phyloP scores from a whole-genome alignment of 495 filamentous ascomycete species.

The Penicillium maclennaniae region DNA sequence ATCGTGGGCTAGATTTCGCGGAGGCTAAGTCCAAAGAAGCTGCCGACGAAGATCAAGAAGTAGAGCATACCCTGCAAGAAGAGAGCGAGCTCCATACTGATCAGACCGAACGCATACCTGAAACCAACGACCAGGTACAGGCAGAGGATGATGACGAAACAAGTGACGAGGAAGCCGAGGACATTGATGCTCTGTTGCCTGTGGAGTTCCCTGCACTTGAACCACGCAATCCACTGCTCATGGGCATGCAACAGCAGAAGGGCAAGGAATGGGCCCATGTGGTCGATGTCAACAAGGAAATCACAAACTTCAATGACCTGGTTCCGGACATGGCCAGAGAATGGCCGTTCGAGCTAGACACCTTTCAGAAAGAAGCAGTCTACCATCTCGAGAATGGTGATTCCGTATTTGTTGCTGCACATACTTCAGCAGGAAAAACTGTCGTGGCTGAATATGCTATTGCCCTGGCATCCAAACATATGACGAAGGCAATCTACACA shows the following conservation, averaged over 20 bases:
- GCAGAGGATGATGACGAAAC: conserved; percentile 51
- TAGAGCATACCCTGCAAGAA: conserved; percentile 72
- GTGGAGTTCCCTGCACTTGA: conserved; percentile 91
- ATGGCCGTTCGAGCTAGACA: conserved; percentile 97
- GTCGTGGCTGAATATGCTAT: conserved; percentile 98
- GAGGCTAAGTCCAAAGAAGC: conserved; percentile 56
- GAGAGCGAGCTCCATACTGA: conserved; percentile 41
- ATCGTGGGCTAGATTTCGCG: conserved; percentile 69
- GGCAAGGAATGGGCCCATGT: conserved; percentile 96
- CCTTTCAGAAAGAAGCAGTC: conserved; percentile 96
- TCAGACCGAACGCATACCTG: conserved; percentile 25
- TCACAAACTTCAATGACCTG: conserved; percentile 85
- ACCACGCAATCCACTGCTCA: conserved; percentile 71
- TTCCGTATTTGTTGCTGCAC: conserved; percentile 97
- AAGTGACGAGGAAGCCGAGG: conserved; percentile 59
- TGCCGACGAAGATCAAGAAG: conserved; percentile 59
- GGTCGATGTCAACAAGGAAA: conserved; percentile 88
- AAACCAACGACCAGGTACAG: conserved; percentile 40
- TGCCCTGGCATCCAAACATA: conserved; percentile 89
- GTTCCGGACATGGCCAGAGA: conserved; percentile 94
- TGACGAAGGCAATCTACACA: conserved; percentile 99
- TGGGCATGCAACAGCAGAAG: conserved; percentile 64
- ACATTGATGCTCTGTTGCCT: conserved; percentile 86
- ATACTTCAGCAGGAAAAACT: conserved; percentile 97
- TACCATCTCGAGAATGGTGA: conserved; percentile 96